A percentile compares a stretch with the other conserved stretches of the same genome.
These are phyloP conservation scores for Tuber brumale DNA, from an alignment of 495 filamentous ascomycete genomes.

Conservation along the genomic window DNA sequence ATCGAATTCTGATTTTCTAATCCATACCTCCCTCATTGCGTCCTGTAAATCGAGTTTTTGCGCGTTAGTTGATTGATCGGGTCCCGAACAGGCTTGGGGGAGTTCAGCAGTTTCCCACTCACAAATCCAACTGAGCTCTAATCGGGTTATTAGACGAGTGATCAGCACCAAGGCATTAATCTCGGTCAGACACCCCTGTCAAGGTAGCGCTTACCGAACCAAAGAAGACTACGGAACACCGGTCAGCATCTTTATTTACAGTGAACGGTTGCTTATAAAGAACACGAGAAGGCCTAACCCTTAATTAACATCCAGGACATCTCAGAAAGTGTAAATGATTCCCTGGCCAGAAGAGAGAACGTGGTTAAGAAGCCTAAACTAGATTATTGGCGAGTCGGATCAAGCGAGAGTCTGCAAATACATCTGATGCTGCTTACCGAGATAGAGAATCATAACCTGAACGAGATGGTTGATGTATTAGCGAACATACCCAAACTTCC, in stretches of 20 bases:
- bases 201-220: slow-evolving; percentile 49
- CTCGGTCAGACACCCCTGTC: slow-evolving; percentile 40
- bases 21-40: slow-evolving; percentile 50
- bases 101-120: slow-evolving; percentile 42
- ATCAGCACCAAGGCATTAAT: slow-evolving; percentile 44
- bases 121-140: slow-evolving; percentile 73
- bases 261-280: neutral
- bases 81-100: slow-evolving; percentile 16
- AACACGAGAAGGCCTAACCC: slow-evolving; percentile 53
- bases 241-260: slow-evolving; percentile 37
- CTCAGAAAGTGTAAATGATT: slow-evolving; percentile 60
- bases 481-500: slow-evolving; percentile 6
- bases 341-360: slow-evolving; percentile 79
- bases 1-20: slow-evolving; percentile 47
- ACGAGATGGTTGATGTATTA: slow-evolving; percentile 12
- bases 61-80: slow-evolving; percentile 22
- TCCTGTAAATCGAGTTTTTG: slow-evolving; percentile 32
- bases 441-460: slow-evolving; percentile 64
- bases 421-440: slow-evolving; percentile 47
- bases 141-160: slow-evolving; percentile 17
- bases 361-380: slow-evolving; percentile 77
- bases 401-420: slow-evolving; percentile 15
- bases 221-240: slow-evolving; percentile 47
- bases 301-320: slow-evolving; percentile 87
- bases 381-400: slow-evolving; percentile 38